phyloP scores from a whole-genome alignment of 306 rosid species.

The Astragalus membranaceus region DNA sequence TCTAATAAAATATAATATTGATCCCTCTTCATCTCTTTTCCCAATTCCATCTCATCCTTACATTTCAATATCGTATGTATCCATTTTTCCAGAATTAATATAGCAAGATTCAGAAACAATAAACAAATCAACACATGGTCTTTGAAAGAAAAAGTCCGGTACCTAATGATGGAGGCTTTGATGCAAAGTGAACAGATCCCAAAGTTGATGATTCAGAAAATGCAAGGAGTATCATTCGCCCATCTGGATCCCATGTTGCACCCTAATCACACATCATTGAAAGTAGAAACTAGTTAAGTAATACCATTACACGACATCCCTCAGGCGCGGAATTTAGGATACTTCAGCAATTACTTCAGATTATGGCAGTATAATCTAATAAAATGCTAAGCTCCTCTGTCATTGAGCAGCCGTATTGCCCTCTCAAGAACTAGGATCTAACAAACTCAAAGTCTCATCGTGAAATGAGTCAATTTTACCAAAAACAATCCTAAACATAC shows the following conservation, averaged over 20 bases:
- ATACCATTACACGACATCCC: not conserved
- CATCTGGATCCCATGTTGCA: conserved; percentile 98
- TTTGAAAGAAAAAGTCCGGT: conserved; percentile 15
- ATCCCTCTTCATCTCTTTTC: not conserved
- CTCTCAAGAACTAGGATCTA: not conserved
- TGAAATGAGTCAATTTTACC: not conserved
- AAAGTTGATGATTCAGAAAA: conserved; percentile 77
- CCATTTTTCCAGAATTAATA: not conserved
- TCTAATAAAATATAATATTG: not conserved
- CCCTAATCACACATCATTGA: conserved; percentile 48
- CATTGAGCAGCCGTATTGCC: not conserved
- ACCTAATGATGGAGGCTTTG: conserved; percentile 96
- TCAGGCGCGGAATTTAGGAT: conserved; percentile 2
- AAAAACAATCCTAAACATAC: conserved; percentile 1
- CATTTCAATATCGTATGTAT: not conserved
- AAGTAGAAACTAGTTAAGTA: conserved; percentile 7
- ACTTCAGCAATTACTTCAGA: not conserved
- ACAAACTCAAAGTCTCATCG: not conserved
- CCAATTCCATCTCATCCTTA: conserved; percentile 2
- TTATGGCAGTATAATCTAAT: not conserved
- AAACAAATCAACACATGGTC: conserved; percentile 17
- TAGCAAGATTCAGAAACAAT: not conserved
- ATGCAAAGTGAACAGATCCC: conserved; percentile 93
- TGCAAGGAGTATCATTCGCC: conserved; percentile 81
- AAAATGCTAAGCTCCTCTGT: not conserved